A percentile compares a stretch with the other conserved stretches of the same genome.
phyloP scores from a whole-genome alignment of 306 rosid species.

The Ammopiptanthus mongolicus region DNA sequence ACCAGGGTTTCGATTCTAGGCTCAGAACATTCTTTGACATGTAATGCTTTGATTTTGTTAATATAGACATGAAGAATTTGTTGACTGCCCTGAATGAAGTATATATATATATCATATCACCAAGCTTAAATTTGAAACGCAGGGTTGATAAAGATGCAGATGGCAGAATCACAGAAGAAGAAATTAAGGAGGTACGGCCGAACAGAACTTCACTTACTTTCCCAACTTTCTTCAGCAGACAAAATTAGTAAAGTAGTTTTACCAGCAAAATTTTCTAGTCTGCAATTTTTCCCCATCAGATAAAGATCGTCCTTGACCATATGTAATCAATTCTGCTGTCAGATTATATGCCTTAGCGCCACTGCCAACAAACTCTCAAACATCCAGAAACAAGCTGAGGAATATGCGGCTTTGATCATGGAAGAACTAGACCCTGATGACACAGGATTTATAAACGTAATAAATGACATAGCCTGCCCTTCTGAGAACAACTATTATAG shows the following conservation, averaged over 20 bases:
- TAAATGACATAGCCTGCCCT: slow-evolving; percentile 18
- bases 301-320: not conserved
- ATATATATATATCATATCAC: not conserved
- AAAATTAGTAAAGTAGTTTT: not conserved
- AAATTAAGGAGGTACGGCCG: slow-evolving; percentile 51
- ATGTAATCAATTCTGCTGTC: slow-evolving; percentile 9
- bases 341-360: slow-evolving; percentile 65
- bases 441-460: slow-evolving; percentile 53
- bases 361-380: slow-evolving; percentile 58
- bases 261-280: not conserved
- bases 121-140: slow-evolving; percentile 18
- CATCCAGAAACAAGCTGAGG: slow-evolving; percentile 61
- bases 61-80: not conserved
- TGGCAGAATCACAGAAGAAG: slow-evolving; percentile 64
- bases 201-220: not conserved
- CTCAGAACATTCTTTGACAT: slow-evolving; percentile 71
- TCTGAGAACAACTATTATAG: not conserved
- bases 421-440: slow-evolving; percentile 67
- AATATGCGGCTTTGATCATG: slow-evolving; percentile 74
- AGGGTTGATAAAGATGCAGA: slow-evolving; percentile 79
- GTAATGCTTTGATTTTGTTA: slow-evolving; percentile 26
- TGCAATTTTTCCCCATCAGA: not conserved
- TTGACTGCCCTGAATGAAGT: not conserved
- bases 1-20: slow-evolving; percentile 61
- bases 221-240: not conserved